These are phyloP conservation scores for Trypethelium eluteriae DNA, from an alignment of 495 filamentous ascomycete species.

Conservation along the genomic window DNA sequence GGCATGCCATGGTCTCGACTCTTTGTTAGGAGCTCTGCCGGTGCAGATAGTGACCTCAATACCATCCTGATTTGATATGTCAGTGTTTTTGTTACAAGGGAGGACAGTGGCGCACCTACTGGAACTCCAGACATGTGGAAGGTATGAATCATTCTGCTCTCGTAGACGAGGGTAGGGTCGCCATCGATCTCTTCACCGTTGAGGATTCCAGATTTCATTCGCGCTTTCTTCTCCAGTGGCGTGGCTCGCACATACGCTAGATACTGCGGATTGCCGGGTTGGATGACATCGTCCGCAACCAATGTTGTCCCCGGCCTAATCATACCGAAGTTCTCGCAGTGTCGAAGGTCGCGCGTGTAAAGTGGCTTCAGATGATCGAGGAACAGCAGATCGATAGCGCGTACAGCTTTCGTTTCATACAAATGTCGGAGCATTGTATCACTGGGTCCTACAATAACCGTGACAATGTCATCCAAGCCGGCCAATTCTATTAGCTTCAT, in stretches of 20 bases:
- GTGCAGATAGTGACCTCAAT: background rate
- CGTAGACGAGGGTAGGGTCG: background rate
- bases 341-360: background rate
- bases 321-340: background rate
- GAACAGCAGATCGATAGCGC: background rate
- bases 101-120: background rate
- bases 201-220: background rate
- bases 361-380: background rate
- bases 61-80: background rate
- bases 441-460: background rate
- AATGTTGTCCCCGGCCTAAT: background rate
- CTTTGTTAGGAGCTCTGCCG: background rate
- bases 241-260: background rate
- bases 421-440: background rate
- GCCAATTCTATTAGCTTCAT: background rate
- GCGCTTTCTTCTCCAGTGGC: background rate
- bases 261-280: background rate
- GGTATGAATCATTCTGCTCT: background rate
- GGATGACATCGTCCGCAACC: background rate
- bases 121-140: background rate
- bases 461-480: background rate
- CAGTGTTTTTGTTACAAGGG: background rate
- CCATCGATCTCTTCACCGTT: background rate
- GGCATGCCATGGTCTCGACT: too few relatives aligned
- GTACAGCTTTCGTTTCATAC: background rate